These are phyloP conservation scores for Jacaranda mimosifolia DNA, from an alignment of 257 asterid species.

Conservation along the genomic window DNA sequence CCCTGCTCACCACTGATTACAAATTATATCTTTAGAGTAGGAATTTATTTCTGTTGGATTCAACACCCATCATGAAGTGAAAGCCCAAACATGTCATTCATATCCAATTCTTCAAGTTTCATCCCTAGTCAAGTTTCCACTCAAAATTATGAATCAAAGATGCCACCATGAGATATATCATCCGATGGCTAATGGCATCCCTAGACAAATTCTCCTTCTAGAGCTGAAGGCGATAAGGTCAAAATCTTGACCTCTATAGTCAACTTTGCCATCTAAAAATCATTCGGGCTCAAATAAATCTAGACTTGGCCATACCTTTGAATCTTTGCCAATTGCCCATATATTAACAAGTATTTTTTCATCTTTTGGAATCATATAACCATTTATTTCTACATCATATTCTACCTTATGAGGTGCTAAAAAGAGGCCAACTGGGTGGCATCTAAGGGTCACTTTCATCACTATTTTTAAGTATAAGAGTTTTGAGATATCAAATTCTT, in stretches of 20 bases:
- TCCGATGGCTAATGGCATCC: slow-evolving; percentile 25
- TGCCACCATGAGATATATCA: slow-evolving; percentile 27
- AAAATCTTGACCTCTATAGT: slow-evolving; percentile 26
- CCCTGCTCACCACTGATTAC: too few species aligned
- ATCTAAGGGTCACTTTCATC: slow-evolving; percentile 23
- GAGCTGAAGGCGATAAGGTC: slow-evolving; percentile 23
- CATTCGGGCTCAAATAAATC: slow-evolving; percentile 33
- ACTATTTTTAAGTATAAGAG: slow-evolving; percentile 27
- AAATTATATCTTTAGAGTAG: too few species aligned
- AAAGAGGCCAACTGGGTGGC: slow-evolving; percentile 17
- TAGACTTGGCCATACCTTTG: slow-evolving; percentile 21
- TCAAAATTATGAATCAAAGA: slow-evolving; percentile 26
- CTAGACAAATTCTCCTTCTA: slow-evolving; percentile 30
- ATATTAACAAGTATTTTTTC: slow-evolving; percentile 15
- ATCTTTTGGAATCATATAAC: slow-evolving; percentile 14
- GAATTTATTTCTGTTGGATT: too few species aligned
- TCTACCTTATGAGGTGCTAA: slow-evolving; percentile 20
- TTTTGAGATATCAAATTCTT: slow-evolving; percentile 24
- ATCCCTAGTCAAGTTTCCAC: slow-evolving; percentile 23
- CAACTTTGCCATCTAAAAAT: slow-evolving; percentile 11
- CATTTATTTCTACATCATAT: slow-evolving; percentile 4
- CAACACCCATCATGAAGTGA: not conserved
- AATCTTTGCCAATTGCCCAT: slow-evolving; percentile 31
- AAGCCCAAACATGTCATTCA: slow-evolving; percentile 17
- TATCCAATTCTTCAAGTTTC: slow-evolving; percentile 13